These are phyloP conservation scores for Trichoderma koningiopsis DNA, from an alignment of 2,329 filamentous ascomycete genomes.

Conservation along the genomic window DNA sequence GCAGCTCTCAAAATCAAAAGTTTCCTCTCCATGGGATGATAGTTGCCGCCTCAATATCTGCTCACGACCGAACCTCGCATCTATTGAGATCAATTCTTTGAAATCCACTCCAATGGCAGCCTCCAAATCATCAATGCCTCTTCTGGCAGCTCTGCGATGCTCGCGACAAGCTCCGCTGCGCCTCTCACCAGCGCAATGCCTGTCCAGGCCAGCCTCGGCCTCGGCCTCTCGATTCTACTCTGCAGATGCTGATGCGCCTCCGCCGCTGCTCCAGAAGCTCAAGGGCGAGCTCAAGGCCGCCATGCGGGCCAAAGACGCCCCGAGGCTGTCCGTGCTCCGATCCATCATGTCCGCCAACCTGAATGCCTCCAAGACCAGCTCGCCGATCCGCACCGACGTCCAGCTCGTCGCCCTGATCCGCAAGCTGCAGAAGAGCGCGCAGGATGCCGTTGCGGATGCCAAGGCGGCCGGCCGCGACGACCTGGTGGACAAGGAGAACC, in stretches of 20 bases:
- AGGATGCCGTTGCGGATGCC: constrained; percentile 66
- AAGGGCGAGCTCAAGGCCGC: constrained; percentile 65
- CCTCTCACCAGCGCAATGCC: constrained; percentile 1
- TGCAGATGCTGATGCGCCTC: constrained; percentile 41
- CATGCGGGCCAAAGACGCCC: constrained; percentile 65
- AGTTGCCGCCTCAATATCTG: not conserved
- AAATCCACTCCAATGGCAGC: constrained; percentile 5
- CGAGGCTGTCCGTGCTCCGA: constrained; percentile 69
- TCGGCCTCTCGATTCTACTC: constrained; percentile 38
- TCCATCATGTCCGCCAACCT: constrained; percentile 68
- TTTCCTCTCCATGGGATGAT: not conserved
- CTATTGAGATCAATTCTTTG: not conserved
- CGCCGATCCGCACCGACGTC: constrained; percentile 70
- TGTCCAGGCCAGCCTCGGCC: constrained; percentile 25
- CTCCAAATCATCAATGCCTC: constrained; percentile 27
- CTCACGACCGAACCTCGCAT: not conserved
- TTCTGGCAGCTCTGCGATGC: constrained; percentile 33
- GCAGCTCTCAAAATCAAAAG: not conserved
- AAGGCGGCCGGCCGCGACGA: constrained; percentile 64
- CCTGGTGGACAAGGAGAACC: constrained; percentile 69
- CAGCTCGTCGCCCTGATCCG: constrained; percentile 69
- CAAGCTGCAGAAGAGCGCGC: constrained; percentile 60
- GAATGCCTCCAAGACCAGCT: constrained; percentile 73
- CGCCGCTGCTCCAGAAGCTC: constrained; percentile 55
- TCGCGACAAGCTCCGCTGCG: constrained; percentile 20